These are phyloP conservation scores for Fraxinus excelsior DNA, from an alignment of 257 asterid species.

Conservation along the genomic window DNA sequence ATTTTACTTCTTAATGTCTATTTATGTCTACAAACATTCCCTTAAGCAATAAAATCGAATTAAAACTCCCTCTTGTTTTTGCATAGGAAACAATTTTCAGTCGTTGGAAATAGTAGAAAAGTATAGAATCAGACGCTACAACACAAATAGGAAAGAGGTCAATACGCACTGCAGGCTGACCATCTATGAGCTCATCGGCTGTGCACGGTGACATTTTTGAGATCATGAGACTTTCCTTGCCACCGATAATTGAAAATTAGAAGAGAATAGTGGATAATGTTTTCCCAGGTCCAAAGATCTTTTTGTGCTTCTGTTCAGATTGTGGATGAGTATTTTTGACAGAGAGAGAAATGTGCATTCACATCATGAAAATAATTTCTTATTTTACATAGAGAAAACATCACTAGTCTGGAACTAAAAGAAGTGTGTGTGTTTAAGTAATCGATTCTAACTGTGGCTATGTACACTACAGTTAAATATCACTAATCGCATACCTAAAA, in stretches of 20 bases:
- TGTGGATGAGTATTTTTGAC: neutral
- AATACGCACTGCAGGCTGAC: neutral
- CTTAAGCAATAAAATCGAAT: neutral
- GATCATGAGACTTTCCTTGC: neutral
- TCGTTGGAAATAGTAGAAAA: neutral
- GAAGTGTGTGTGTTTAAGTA: neutral
- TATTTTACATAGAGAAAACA: neutral
- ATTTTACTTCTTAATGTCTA: neutral
- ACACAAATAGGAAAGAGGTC: neutral
- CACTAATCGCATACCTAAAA: constrained; percentile 43
- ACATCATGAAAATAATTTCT: neutral
- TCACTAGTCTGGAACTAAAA: neutral
- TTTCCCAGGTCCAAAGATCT: neutral
- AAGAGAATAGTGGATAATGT: neutral
- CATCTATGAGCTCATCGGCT: neutral
- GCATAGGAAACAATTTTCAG: neutral
- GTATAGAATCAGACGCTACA: neutral
- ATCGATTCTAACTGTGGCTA: constrained; percentile 10
- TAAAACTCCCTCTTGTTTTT: neutral
- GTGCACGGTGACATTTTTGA: neutral
- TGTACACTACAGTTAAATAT: constrained; percentile 8
- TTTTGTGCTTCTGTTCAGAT: neutral
- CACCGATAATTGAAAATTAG: neutral
- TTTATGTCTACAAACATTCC: neutral
- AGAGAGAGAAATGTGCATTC: neutral